Evolutionary conservation across 345 rosid species (phyloP).

Genomic region (Isatis tinctoria): DNA sequence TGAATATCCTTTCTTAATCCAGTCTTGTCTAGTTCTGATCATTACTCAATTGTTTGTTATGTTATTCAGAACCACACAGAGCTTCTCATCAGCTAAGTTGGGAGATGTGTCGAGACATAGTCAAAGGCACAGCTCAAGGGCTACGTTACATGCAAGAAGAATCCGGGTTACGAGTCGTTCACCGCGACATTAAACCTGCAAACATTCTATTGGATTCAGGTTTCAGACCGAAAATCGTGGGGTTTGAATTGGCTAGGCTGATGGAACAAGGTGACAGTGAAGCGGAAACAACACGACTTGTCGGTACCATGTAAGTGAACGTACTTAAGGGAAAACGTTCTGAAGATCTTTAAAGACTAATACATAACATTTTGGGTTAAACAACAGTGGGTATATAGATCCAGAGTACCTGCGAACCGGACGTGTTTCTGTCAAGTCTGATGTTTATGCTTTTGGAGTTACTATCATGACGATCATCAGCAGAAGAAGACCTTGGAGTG

Average conservation of each 20-base stretch:
- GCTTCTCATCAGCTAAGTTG: slow-evolving; percentile 19
- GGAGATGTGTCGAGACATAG: slow-evolving; percentile 19
- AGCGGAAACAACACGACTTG: not conserved
- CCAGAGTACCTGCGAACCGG: not conserved
- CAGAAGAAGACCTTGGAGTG: not conserved
- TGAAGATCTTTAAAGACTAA: not conserved
- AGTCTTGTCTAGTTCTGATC: not conserved
- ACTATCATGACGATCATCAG: slow-evolving; percentile 20
- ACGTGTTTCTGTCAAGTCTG: slow-evolving; percentile 18
- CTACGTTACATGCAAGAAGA: slow-evolving; percentile 24
- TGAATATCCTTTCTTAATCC: not conserved
- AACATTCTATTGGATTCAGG: slow-evolving; percentile 21
- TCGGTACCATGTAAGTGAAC: slow-evolving; percentile 11
- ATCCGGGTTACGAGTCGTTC: slow-evolving; percentile 12
- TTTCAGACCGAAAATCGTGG: slow-evolving; percentile 11
- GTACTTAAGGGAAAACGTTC: not conserved
- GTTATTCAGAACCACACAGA: not conserved
- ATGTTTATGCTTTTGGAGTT: slow-evolving; percentile 31
- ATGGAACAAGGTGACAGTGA: slow-evolving; percentile 11
- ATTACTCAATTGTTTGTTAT: not conserved
- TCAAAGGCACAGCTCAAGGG: slow-evolving; percentile 26
- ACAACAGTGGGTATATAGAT: slow-evolving; percentile 14
- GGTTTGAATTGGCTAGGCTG: slow-evolving; percentile 14
- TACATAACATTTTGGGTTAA: not conserved
- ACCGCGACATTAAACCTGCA: slow-evolving; percentile 8